A percentile compares a stretch with the other conserved stretches of the same genome.
phyloP scores from a whole-genome alignment of 2,329 filamentous ascomycete genomes.

The Verticillium longisporum region DNA sequence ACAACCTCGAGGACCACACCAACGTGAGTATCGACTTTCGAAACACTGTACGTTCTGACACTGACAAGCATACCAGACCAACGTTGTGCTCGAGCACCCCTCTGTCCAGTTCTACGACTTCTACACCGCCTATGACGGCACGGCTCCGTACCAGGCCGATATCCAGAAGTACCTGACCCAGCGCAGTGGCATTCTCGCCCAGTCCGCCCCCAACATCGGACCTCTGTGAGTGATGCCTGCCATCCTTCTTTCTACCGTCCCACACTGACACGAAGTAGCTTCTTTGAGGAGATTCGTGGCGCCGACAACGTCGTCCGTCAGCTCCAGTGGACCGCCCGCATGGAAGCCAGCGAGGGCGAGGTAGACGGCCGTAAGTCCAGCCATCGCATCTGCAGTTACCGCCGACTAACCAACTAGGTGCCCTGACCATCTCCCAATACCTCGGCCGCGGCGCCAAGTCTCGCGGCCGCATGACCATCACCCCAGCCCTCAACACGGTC shows the following conservation, averaged over 20 bases:
- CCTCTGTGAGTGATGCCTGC: constrained; percentile 34
- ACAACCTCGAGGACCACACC: constrained; percentile 51
- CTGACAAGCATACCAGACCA: constrained; percentile 26
- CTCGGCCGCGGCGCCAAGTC: constrained; percentile 59
- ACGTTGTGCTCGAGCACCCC: constrained; percentile 35
- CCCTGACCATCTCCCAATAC: constrained; percentile 52
- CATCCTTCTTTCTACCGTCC: neutral
- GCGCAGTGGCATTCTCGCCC: constrained; percentile 53
- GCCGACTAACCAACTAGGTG: constrained; percentile 21
- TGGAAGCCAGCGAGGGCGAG: constrained; percentile 46
- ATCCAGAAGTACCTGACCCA: constrained; percentile 34
- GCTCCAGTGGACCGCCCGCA: constrained; percentile 60
- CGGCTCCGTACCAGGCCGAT: constrained; percentile 32
- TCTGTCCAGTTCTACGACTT: constrained; percentile 55
- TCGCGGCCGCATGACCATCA: constrained; percentile 55
- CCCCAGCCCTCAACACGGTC: constrained; percentile 46
- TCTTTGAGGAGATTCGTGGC: constrained; percentile 45
- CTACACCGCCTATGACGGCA: constrained; percentile 48
- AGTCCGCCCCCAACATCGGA: constrained; percentile 60
- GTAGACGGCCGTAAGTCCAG: constrained; percentile 20
- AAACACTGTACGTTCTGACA: neutral
- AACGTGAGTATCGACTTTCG: constrained; percentile 23
- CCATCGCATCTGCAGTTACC: too few species aligned
- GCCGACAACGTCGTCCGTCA: constrained; percentile 55
- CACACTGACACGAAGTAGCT: constrained; percentile 29